Base-by-base conservation (phyloP, 2,329 filamentous ascomycete genomes). In the Cytospora leucostoma region DNA sequence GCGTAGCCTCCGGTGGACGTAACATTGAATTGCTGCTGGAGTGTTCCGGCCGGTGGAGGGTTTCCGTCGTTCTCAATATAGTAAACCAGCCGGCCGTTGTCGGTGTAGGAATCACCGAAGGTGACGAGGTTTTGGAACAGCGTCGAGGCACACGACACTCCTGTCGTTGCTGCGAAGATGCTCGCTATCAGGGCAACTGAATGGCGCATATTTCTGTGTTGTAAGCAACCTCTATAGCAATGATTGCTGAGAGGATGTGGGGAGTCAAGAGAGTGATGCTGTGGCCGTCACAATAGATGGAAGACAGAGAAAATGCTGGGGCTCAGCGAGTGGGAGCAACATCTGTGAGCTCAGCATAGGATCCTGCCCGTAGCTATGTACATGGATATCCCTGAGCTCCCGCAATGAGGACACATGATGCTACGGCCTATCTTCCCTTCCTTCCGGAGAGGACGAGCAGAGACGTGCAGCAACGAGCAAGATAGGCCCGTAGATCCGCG, bases 91-190 rank as follows among this genome's bases (percentile, higher is more conserved):
- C 90, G 84, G 13, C 82, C 85, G 69, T 92, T 88, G 71, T 93
- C 91, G 0, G 89, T 91, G 71, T 89, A 93, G 74, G 88, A 91
- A 73, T 92, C 88, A 13, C 90, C 89, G 71, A 93, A 92, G 0
- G 86, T 82, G 47, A 92, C 82, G 44, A 92, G 73, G 56, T 85
- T 88, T 34, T 84, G 80, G 71, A 91, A 86, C 6, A 65, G 56
- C 44, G 79, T 77, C 37, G 75, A 74, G 37, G 49, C 49, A 13
- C 50, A 57, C 27, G 49, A 57, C 51, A 63, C 62, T 13, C 56
- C 59, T 55, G 63, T 53, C 7, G 37, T 19, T 19, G 51, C 47
- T 53, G 53, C 54, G 7, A 63, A 37, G 7, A 40, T 38, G 15
- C 47, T 47, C 21, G 32, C 34, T n/a, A 50, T 8, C 15, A 61